Conservation (phyloP, 306 rosid species). For the Fragaria ananassa region DNA sequence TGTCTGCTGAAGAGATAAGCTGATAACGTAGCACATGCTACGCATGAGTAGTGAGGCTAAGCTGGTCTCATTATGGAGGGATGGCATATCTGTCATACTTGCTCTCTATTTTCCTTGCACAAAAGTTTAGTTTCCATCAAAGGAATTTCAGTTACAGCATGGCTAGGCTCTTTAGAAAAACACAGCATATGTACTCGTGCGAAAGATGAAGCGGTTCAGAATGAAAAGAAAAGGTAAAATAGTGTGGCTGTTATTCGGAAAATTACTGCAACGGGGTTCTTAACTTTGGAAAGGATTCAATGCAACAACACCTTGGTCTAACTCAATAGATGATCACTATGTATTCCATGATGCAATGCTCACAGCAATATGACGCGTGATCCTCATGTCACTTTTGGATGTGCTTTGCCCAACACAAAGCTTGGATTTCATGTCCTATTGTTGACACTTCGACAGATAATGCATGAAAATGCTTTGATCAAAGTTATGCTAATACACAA, state of each 20-base stretch:
- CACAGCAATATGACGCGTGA: background rate
- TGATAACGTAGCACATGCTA: constrained; percentile 46
- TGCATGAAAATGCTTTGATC: background rate
- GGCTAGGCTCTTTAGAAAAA: background rate
- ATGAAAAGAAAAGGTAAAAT: background rate
- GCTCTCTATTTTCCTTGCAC: background rate
- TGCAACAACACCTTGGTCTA: background rate
- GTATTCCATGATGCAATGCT: background rate
- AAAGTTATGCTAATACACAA: background rate
- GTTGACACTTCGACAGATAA: background rate
- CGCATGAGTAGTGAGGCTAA: constrained; percentile 22
- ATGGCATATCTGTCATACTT: background rate
- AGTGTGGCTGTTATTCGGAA: too few relatives aligned
- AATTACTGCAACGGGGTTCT: too few relatives aligned
- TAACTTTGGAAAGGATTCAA: background rate
- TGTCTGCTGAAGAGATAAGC: constrained; percentile 28
- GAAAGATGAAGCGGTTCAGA: background rate
- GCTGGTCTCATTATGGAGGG: background rate
- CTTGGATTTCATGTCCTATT: background rate
- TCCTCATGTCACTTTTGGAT: background rate
- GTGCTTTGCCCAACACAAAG: background rate
- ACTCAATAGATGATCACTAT: too few relatives aligned
- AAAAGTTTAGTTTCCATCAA: background rate
- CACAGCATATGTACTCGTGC: background rate
- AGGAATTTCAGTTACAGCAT: background rate